Evolutionary conservation across 1,284 basidiomycete genomes (phyloP).

Genomic region (Tranzscheliella williamsii): DNA sequence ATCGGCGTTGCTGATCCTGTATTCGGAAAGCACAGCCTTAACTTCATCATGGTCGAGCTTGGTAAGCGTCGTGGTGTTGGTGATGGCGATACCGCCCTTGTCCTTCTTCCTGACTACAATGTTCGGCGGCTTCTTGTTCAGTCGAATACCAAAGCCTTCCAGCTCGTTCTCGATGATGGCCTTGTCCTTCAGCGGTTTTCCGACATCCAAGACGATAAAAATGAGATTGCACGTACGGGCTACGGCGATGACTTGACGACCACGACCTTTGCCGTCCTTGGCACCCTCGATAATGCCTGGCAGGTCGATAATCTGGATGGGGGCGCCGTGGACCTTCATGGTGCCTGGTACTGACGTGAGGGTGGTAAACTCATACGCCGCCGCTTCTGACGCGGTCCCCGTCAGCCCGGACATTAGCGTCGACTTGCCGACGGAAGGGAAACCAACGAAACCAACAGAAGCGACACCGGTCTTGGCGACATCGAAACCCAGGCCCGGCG

Average conservation of each 20-base stretch:
- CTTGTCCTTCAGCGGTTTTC: constrained; percentile 93
- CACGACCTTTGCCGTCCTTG: constrained; percentile 95
- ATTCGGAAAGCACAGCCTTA: constrained; percentile 92
- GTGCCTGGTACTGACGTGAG: constrained; percentile 85
- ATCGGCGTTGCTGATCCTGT: constrained; percentile 84
- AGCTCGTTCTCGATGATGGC: constrained; percentile 86
- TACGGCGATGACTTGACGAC: constrained; percentile 91
- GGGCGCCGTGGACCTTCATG: constrained; percentile 83
- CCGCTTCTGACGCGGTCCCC: constrained; percentile 95
- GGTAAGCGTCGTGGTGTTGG: constrained; percentile 78
- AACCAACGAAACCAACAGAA: constrained; percentile 72
- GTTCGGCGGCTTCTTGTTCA: constrained; percentile 92
- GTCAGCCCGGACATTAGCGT: constrained; percentile 95
- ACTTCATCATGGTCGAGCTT: constrained; percentile 95
- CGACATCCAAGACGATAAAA: constrained; percentile 96
- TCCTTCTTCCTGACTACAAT: constrained; percentile 83
- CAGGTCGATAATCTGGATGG: constrained; percentile 72
- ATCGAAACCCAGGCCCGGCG: constrained; percentile 73
- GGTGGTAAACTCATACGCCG: constrained; percentile 93
- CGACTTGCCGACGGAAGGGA: constrained; percentile 70
- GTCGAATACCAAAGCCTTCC: constrained; percentile 93
- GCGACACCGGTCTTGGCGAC: constrained; percentile 94
- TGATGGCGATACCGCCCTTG: constrained; percentile 71
- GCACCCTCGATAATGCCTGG: constrained; percentile 98
- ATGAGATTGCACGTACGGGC: constrained; percentile 97